Conservation (phyloP, 768 basidiomycete genomes). For the Galerina marginata region DNA sequence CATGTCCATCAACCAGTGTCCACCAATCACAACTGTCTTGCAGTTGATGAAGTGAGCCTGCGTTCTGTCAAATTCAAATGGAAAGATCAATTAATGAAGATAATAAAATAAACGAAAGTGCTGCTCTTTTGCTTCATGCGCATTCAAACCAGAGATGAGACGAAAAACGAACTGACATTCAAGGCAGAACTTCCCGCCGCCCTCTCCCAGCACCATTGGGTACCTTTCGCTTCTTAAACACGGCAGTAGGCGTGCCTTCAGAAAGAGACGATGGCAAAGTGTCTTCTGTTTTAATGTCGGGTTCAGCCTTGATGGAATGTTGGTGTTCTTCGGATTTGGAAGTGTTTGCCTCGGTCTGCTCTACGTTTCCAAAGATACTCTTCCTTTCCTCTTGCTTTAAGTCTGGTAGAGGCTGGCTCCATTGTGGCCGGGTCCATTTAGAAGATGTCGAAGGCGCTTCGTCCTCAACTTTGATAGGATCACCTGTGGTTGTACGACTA, state of each 20-base stretch:
- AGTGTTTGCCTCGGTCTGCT: constrained; percentile 7
- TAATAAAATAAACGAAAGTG: too few relatives aligned
- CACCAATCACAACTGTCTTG: too few relatives aligned
- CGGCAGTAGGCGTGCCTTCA: constrained; percentile 14
- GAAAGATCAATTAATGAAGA: too few relatives aligned
- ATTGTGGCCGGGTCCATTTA: constrained; percentile 41
- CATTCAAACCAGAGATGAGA: neutral
- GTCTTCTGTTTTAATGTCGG: constrained; percentile 20
- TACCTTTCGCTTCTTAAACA: constrained; percentile 41
- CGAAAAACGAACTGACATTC: constrained; percentile 1
- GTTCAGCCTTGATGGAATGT: constrained; percentile 18
- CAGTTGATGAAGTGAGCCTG: too few relatives aligned
- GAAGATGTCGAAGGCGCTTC: constrained; percentile 10
- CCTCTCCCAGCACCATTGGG: constrained; percentile 33
- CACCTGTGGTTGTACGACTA: neutral
- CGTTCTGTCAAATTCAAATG: too few relatives aligned
- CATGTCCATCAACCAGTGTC: too few relatives aligned
- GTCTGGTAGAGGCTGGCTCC: constrained; percentile 30
- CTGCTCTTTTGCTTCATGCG: too few relatives aligned
- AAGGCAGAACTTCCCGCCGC: constrained; percentile 28
- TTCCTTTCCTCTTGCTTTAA: constrained; percentile 23
- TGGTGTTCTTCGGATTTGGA: constrained; percentile 11
- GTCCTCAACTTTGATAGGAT: constrained; percentile 15
- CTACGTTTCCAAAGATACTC: constrained; percentile 19
- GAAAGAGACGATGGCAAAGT: constrained; percentile 3